Conservation (phyloP, 495 filamentous ascomycete genomes). For the Geoglossum glabrum region DNA sequence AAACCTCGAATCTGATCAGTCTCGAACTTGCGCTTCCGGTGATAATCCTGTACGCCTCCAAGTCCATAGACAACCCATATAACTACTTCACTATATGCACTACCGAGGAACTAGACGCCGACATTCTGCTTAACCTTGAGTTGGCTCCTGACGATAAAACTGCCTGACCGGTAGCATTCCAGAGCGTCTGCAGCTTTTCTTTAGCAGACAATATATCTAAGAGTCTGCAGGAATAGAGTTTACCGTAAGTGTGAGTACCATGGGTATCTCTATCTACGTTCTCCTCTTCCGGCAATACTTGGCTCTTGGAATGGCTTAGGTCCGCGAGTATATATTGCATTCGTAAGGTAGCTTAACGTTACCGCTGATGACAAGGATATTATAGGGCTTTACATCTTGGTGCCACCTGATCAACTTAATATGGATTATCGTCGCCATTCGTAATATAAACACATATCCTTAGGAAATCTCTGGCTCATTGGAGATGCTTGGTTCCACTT, state of each 20-base stretch:
- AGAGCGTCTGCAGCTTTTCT: conserved; percentile 15
- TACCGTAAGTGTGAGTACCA: conserved; percentile 19
- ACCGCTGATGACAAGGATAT: conserved; percentile 20
- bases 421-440: background rate
- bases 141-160: conserved; percentile 6
- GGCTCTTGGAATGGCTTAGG: conserved; percentile 15
- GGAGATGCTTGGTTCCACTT: background rate
- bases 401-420: conserved; percentile 15
- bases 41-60: conserved; percentile 15
- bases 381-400: conserved; percentile 22
- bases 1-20: conserved; percentile 9
- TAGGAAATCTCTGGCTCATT: conserved; percentile 7
- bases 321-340: conserved; percentile 23
- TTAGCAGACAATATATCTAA: conserved; percentile 6
- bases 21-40: conserved; percentile 13
- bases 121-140: conserved; percentile 11
- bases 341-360: conserved; percentile 12
- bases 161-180: conserved; percentile 17
- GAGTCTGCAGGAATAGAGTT: background rate
- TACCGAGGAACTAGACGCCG: conserved; percentile 28
- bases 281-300: conserved; percentile 3
- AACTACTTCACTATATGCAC: conserved; percentile 23
- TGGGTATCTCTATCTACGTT: conserved; percentile 13
- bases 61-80: background rate
- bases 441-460: conserved; percentile 4